Conservation (phyloP, 768 basidiomycete species). For the Rhodotorula kratochvilovae region DNA sequence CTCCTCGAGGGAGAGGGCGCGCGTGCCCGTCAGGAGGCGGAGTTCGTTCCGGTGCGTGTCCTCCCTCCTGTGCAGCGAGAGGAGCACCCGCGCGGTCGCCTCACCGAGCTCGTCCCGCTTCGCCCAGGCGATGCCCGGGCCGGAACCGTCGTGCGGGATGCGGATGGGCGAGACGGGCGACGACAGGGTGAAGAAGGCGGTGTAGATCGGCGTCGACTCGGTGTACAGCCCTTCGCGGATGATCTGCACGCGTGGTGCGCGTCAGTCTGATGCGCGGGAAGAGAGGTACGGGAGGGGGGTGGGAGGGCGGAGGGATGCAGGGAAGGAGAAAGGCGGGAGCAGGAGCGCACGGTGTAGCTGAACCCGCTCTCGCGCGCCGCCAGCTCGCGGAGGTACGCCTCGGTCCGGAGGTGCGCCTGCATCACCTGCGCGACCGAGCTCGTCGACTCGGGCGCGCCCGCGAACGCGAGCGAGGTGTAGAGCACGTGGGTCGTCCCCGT, state of each 20-base stretch:
- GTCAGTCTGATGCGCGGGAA: neutral
- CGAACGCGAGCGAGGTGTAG: slow-evolving; percentile 4
- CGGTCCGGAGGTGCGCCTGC: slow-evolving; percentile 1
- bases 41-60: neutral
- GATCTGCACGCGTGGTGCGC: neutral
- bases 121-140: slow-evolving; percentile 2
- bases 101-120: slow-evolving; percentile 11
- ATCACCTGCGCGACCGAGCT: slow-evolving; percentile 3
- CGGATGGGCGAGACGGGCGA: neutral
- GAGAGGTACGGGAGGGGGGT: neutral
- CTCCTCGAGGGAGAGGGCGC: neutral
- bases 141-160: slow-evolving; percentile 12
- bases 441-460: neutral
- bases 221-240: slow-evolving; percentile 9
- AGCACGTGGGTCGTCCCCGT: neutral
- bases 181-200: neutral
- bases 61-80: neutral
- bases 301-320: too few relatives aligned
- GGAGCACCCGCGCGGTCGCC: slow-evolving; percentile 1
- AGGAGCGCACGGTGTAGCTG: neutral
- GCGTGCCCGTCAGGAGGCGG: neutral
- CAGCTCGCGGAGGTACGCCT: neutral
- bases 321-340: too few relatives aligned
- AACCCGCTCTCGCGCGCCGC: neutral
- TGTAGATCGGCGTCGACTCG: slow-evolving; percentile 2